Conservation (phyloP, 2,329 filamentous ascomycete species). For the Ophiostoma ips region DNA sequence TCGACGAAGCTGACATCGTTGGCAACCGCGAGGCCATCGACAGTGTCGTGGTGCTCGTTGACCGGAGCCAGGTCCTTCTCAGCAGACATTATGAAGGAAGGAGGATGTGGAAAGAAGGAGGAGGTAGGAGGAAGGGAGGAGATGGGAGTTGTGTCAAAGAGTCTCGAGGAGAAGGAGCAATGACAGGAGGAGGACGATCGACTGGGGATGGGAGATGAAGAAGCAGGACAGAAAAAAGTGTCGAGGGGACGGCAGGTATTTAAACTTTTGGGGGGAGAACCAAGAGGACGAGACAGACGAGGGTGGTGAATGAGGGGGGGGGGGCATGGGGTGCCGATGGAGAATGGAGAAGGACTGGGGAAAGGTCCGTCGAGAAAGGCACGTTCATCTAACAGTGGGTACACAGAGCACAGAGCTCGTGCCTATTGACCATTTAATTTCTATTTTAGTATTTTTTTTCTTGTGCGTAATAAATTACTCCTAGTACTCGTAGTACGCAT, state of each 20-base stretch:
- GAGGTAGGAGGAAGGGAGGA: neutral
- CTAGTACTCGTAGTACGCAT: no score
- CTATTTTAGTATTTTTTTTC: neutral
- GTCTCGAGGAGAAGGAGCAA: neutral
- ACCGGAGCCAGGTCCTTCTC: slow-evolving; percentile 9
- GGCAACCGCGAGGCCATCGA: slow-evolving; percentile 17
- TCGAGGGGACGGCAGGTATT: slow-evolving; percentile 8
- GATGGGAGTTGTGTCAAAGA: neutral
- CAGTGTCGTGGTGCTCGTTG: slow-evolving; percentile 3
- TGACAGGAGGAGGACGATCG: neutral
- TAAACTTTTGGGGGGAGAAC: slow-evolving; percentile 3
- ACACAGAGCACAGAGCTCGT: neutral
- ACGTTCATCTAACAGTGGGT: neutral
- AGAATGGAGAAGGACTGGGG: neutral
- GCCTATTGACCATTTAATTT: neutral
- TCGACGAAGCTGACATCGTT: slow-evolving; percentile 46
- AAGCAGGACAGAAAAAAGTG: neutral
- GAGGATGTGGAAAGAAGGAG: no score
- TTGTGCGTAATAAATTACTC: no score
- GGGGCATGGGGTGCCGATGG: neutral
- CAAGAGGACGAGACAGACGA: neutral
- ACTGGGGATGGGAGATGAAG: neutral
- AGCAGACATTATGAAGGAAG: slow-evolving; percentile 6
- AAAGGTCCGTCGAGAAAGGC: neutral
- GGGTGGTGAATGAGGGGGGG: neutral